Base-by-base conservation (phyloP, 768 basidiomycete species). In the Hydnum rufescens region DNA sequence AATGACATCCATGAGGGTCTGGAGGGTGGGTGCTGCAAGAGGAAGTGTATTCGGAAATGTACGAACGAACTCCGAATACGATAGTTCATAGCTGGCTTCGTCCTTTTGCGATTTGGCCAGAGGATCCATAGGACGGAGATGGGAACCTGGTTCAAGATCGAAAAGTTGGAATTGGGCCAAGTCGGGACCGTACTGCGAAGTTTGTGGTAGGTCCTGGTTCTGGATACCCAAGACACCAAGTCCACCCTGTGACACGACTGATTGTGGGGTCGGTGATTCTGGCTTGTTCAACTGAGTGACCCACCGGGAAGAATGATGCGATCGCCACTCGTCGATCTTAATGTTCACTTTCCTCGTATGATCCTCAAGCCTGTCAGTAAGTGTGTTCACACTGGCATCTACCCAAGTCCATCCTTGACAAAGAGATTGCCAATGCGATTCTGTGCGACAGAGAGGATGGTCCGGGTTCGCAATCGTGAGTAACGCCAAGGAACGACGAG, bases 401-500 rank as follows among this genome's bases (percentile, higher is more conserved):
- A 70, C 73, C 82, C 82, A 85, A 53, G 81, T 64, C 82, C 82
- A 85, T 22, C 55, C 55, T 42, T 32, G 18, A 13, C n/a, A 13
- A 6, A 4, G 25, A 3, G 5, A 25, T 26, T 63, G 59, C 13
- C 78, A 66, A 19, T 53, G 57, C 6, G 51, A 53, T 23, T 58
- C 58, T 5, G 55, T 36, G 19, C 4, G 48, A 58, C 58, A 32
- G 54, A 82, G 61, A 0, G 70, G 70, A 59, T 85, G 81, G 46
- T 76, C 71, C 0, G 82, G 77, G 53, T 75, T 67, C 2, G 84
- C 82, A 5, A 70, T 71, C 47, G 69, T 70, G 0, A 88, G 69
- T 3, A 89, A 64, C 28, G 72, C 68, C 5, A 88, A 64, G 0
- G 86, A 87, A 58, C 74, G 78, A 55, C 74, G 75, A 1, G 83